Conservation (phyloP, 2,329 filamentous ascomycete species). For the Thielaviopsis euricoi region DNA sequence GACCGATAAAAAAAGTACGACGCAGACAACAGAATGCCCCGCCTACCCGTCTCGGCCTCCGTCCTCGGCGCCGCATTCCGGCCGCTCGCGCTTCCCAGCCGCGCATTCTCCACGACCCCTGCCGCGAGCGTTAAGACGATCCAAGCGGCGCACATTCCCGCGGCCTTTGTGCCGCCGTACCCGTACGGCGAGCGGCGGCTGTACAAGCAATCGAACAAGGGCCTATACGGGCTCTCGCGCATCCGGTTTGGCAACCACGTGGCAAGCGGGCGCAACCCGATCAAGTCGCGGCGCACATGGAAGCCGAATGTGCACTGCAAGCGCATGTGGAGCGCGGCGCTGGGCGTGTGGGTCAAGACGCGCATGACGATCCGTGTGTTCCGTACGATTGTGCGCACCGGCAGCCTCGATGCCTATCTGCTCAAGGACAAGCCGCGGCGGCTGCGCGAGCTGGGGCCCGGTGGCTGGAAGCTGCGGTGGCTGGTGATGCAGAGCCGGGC, state of each 20-base stretch:
- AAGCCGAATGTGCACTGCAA: conserved; percentile 57
- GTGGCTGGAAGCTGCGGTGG: conserved; percentile 45
- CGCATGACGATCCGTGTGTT: conserved; percentile 54
- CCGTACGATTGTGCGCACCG: conserved; percentile 54
- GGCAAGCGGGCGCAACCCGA: conserved; percentile 47
- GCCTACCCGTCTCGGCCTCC: too few relatives aligned
- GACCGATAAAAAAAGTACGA: too few relatives aligned
- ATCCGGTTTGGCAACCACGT: conserved; percentile 72
- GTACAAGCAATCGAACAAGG: conserved; percentile 68
- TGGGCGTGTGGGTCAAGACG: conserved; percentile 48
- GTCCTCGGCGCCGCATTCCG: neutral
- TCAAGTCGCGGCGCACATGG: conserved; percentile 59
- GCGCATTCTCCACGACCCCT: conserved; percentile 23
- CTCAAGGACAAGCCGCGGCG: conserved; percentile 62
- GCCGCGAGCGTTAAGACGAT: conserved; percentile 24
- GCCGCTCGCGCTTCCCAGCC: neutral
- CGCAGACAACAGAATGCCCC: too few relatives aligned
- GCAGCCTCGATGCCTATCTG: conserved; percentile 83
- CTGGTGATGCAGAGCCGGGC: conserved; percentile 62
- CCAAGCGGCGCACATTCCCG: conserved; percentile 27
- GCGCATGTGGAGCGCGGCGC: conserved; percentile 45
- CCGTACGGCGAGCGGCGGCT: conserved; percentile 52
- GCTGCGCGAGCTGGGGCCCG: conserved; percentile 31
- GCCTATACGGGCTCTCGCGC: conserved; percentile 52
- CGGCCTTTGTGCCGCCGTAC: conserved; percentile 44